Conservation (phyloP, 2,329 filamentous ascomycete genomes). For the Sarocladium kiliense region DNA sequence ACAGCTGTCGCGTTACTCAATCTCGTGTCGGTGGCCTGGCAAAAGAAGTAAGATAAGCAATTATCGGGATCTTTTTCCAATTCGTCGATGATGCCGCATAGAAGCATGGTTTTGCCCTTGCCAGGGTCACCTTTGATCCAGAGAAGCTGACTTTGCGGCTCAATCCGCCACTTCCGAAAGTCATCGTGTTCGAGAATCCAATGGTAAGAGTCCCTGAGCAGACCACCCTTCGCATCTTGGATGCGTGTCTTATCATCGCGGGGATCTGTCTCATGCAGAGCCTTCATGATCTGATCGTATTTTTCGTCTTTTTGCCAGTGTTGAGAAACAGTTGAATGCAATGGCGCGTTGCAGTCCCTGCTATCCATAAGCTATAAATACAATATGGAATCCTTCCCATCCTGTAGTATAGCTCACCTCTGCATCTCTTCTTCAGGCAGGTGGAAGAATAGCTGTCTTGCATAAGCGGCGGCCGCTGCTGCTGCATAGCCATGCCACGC, state of each 20-base stretch:
- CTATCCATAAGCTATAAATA: too few relatives aligned
- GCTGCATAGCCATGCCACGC: constrained; percentile 1
- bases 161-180: constrained; percentile 15
- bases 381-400: too few relatives aligned
- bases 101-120: constrained; percentile 38
- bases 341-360: too few relatives aligned
- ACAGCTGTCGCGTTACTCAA: constrained; percentile 35
- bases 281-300: constrained; percentile 2
- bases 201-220: constrained; percentile 24
- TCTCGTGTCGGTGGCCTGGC: constrained; percentile 30
- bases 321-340: too few relatives aligned
- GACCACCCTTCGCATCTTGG: constrained; percentile 32
- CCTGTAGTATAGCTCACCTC: too few relatives aligned
- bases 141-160: constrained; percentile 18
- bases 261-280: constrained; percentile 7
- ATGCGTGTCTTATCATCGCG: constrained; percentile 27
- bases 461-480: background rate
- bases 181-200: constrained; percentile 28
- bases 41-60: constrained; percentile 33
- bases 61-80: constrained; percentile 17
- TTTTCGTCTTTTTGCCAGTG: too few relatives aligned
- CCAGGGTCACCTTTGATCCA: too few relatives aligned
- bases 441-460: background rate
- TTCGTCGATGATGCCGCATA: constrained; percentile 29
- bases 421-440: background rate